Evolutionary conservation across 352 stramenopile species (phyloP).

Genomic region (Plasmopara halstedii): DNA sequence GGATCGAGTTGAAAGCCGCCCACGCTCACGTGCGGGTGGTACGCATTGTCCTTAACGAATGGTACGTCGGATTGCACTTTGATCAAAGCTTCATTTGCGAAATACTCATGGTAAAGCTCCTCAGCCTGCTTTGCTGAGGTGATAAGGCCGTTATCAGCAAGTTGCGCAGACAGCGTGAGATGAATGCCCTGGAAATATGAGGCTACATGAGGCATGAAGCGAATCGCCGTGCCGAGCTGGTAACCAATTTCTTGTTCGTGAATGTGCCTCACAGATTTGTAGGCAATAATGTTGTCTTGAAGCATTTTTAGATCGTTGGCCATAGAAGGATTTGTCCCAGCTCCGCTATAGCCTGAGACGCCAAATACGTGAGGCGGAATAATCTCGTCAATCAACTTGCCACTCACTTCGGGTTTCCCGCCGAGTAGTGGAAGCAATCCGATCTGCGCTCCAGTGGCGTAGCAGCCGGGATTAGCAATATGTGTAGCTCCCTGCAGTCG

Average conservation of each 20-base stretch:
- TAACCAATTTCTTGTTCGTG: slow-evolving; percentile 83
- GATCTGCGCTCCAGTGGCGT: slow-evolving; percentile 76
- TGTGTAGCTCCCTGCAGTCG: slow-evolving; percentile 56
- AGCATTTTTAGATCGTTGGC: slow-evolving; percentile 79
- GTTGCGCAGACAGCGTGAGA: slow-evolving; percentile 78
- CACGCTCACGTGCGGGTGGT: slow-evolving; percentile 67
- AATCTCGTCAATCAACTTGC: slow-evolving; percentile 42
- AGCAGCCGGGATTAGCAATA: slow-evolving; percentile 87
- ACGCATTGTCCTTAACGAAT: slow-evolving; percentile 72
- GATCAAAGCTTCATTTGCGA: slow-evolving; percentile 79
- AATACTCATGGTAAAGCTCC: slow-evolving; percentile 73
- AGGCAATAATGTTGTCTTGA: slow-evolving; percentile 83
- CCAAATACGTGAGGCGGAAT: slow-evolving; percentile 81
- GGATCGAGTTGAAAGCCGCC: slow-evolving; percentile 86
- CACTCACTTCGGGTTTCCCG: slow-evolving; percentile 44
- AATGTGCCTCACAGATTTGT: slow-evolving; percentile 89
- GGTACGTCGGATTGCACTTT: slow-evolving; percentile 62
- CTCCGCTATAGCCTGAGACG: slow-evolving; percentile 85
- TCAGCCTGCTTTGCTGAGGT: slow-evolving; percentile 64
- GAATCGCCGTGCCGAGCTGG: slow-evolving; percentile 73
- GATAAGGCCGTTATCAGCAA: slow-evolving; percentile 43
- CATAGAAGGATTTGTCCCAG: slow-evolving; percentile 70
- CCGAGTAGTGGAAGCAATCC: slow-evolving; percentile 74
- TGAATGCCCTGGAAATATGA: slow-evolving; percentile 93
- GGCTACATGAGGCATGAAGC: slow-evolving; percentile 92